phyloP scores from a whole-genome alignment of 352 stramenopile species.

The Phytophthora pini region DNA sequence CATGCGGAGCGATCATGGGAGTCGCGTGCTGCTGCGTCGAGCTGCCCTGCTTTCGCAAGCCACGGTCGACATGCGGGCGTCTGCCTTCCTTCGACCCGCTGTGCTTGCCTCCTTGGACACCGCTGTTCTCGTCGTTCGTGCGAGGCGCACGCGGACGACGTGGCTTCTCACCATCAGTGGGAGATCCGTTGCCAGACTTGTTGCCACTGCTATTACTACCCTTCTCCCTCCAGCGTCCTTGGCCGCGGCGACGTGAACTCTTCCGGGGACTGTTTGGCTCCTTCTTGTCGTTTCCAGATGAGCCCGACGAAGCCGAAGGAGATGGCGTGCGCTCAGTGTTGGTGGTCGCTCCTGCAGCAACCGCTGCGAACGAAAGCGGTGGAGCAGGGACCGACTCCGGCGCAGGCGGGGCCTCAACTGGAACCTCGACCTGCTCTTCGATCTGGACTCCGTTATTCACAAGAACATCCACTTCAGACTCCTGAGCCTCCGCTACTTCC shows the following conservation, averaged over 20 bases:
- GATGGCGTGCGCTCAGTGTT: conserved; percentile 28
- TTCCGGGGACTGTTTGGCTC: conserved; percentile 29
- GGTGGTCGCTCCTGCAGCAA: conserved; percentile 31
- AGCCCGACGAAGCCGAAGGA: conserved; percentile 29
- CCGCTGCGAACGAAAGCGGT: conserved; percentile 61
- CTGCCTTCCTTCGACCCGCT: conserved; percentile 46
- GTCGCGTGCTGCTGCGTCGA: conserved; percentile 29
- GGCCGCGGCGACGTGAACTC: conserved; percentile 47
- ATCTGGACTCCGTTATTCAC: conserved; percentile 13
- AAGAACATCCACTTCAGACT: conserved; percentile 20
- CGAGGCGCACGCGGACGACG: conserved; percentile 41
- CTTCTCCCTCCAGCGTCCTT: conserved; percentile 48
- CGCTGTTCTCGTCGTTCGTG: conserved; percentile 36
- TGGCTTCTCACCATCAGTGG: conserved; percentile 34
- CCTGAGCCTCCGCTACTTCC: conserved; percentile 28
- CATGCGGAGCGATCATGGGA: conserved; percentile 43
- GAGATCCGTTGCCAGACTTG: conserved; percentile 39
- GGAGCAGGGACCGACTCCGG: conserved; percentile 37
- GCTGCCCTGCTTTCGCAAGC: conserved; percentile 44
- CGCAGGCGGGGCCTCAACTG: conserved; percentile 9
- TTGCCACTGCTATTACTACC: conserved; percentile 42
- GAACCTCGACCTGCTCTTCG: conserved; percentile 24
- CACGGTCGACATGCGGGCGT: conserved; percentile 44
- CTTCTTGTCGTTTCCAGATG: conserved; percentile 37
- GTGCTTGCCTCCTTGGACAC: conserved; percentile 23